These are phyloP conservation scores for Aspergillus sp. DNA, from an alignment of 2,329 filamentous ascomycete species.

Conservation along the genomic window DNA sequence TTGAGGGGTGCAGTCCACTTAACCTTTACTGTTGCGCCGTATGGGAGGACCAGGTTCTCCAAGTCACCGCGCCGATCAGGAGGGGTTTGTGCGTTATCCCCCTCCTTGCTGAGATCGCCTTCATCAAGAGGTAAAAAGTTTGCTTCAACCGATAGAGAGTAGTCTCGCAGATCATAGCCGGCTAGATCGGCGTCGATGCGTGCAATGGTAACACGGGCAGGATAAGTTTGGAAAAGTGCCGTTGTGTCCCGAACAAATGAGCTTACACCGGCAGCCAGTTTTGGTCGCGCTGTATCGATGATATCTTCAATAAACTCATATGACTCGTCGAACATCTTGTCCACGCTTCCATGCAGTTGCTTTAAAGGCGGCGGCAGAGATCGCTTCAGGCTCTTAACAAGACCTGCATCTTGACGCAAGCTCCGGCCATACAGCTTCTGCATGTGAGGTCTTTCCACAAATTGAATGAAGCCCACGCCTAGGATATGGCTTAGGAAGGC, in stretches of 20 bases:
- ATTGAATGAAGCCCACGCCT: slow-evolving; percentile 83
- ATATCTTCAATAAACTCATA: slow-evolving; percentile 90
- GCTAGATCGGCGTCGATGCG: slow-evolving; percentile 76
- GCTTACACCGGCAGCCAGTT: slow-evolving; percentile 80
- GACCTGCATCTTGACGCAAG: slow-evolving; percentile 80
- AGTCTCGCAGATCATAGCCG: slow-evolving; percentile 75
- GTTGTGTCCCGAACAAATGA: slow-evolving; percentile 86
- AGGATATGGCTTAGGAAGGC: slow-evolving; percentile 83
- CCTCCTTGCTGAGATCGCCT: slow-evolving; percentile 70
- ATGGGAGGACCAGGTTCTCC: slow-evolving; percentile 78
- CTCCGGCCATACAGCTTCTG: slow-evolving; percentile 90
- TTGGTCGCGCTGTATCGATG: slow-evolving; percentile 79
- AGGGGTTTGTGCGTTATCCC: slow-evolving; percentile 65
- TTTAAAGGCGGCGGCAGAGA: slow-evolving; percentile 81
- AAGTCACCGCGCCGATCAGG: slow-evolving; percentile 61
- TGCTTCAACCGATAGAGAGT: slow-evolving; percentile 73
- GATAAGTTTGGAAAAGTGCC: slow-evolving; percentile 84
- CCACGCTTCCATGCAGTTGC: slow-evolving; percentile 80
- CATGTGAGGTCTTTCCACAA: slow-evolving; percentile 96
- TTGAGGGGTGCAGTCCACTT: slow-evolving; percentile 86
- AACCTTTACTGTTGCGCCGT: slow-evolving; percentile 84
- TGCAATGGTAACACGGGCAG: slow-evolving; percentile 79
- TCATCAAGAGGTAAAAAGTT: slow-evolving; percentile 55
- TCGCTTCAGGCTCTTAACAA: slow-evolving; percentile 86
- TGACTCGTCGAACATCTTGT: slow-evolving; percentile 80